A percentile compares a stretch with the other conserved stretches of the same genome.
Evolutionary conservation across 306 rosid genomes (phyloP).

Genomic region (Arachis hypogaea): DNA sequence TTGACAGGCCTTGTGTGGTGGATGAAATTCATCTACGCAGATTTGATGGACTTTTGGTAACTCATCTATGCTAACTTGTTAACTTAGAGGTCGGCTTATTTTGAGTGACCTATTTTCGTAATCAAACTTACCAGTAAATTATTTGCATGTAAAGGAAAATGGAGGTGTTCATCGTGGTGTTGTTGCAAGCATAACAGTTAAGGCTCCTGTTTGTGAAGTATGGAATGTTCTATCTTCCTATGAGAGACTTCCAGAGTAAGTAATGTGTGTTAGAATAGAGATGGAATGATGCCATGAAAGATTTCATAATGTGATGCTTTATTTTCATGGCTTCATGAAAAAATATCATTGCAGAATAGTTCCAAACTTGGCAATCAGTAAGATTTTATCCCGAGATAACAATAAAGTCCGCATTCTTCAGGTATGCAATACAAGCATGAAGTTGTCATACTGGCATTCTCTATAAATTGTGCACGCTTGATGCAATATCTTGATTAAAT

Average conservation of each 20-base stretch:
- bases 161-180: slow-evolving; percentile 99
- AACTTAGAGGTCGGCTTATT: slow-evolving; percentile 24
- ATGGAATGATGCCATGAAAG: background rate
- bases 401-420: slow-evolving; percentile 96
- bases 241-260: slow-evolving; percentile 97
- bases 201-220: slow-evolving; percentile 90
- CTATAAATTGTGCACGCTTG: slow-evolving; percentile 4
- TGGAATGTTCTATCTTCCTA: slow-evolving; percentile 87
- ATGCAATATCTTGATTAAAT: slow-evolving; percentile 11
- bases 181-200: slow-evolving; percentile 93
- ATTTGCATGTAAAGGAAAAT: slow-evolving; percentile 78
- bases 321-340: slow-evolving; percentile 35
- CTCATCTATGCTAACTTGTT: slow-evolving; percentile 28
- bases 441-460: slow-evolving; percentile 5
- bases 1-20: slow-evolving; percentile 80
- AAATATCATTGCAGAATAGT: slow-evolving; percentile 70
- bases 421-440: slow-evolving; percentile 50
- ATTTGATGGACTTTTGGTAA: slow-evolving; percentile 96
- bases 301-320: slow-evolving; percentile 21
- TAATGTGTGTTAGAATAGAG: slow-evolving; percentile 23
- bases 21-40: slow-evolving; percentile 99
- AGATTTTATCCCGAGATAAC: slow-evolving; percentile 86
- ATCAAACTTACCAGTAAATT: slow-evolving; percentile 32
- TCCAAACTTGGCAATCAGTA: slow-evolving; percentile 94
- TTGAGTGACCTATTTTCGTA: slow-evolving; percentile 26